Evolutionary conservation across 2,329 filamentous ascomycete species (phyloP).

Genomic region (Ophiostoma sp.): DNA sequence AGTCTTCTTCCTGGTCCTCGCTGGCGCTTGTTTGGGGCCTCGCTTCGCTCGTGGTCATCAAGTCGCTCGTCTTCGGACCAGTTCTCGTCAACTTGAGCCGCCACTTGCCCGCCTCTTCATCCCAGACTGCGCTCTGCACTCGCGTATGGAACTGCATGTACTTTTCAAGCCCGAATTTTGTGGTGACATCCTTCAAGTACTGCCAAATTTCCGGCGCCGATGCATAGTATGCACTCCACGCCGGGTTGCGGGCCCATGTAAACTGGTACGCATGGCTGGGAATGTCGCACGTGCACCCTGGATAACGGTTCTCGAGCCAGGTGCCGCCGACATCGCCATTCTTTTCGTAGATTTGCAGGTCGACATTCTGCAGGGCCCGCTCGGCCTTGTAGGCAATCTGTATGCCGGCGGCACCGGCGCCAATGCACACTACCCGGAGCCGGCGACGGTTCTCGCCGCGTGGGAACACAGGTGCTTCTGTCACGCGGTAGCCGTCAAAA

Average conservation of each 20-base stretch:
- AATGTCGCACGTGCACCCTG: conserved; percentile 57
- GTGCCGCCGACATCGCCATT: conserved; percentile 57
- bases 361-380: conserved; percentile 40
- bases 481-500: conserved; percentile 3
- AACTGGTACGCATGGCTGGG: conserved; percentile 63
- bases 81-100: conserved; percentile 29
- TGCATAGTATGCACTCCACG: conserved; percentile 38
- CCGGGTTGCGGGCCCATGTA: conserved; percentile 51
- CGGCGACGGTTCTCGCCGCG: conserved; percentile 17
- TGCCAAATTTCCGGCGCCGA: conserved; percentile 29
- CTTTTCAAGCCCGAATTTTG: conserved; percentile 39
- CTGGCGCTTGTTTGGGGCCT: too few species aligned
- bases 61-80: too few species aligned
- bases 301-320: conserved; percentile 61
- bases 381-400: conserved; percentile 25
- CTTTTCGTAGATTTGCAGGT: conserved; percentile 58
- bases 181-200: conserved; percentile 39
- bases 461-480: neutral
- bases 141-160: conserved; percentile 49
- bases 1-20: too few species aligned
- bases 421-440: conserved; percentile 38
- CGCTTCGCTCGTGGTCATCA: too few species aligned
- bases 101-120: conserved; percentile 45
- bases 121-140: conserved; percentile 39
- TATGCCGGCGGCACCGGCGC: conserved; percentile 16